These are phyloP conservation scores for Trichoderma orchidacearum DNA, from an alignment of 495 filamentous ascomycete species.

Conservation along the genomic window DNA sequence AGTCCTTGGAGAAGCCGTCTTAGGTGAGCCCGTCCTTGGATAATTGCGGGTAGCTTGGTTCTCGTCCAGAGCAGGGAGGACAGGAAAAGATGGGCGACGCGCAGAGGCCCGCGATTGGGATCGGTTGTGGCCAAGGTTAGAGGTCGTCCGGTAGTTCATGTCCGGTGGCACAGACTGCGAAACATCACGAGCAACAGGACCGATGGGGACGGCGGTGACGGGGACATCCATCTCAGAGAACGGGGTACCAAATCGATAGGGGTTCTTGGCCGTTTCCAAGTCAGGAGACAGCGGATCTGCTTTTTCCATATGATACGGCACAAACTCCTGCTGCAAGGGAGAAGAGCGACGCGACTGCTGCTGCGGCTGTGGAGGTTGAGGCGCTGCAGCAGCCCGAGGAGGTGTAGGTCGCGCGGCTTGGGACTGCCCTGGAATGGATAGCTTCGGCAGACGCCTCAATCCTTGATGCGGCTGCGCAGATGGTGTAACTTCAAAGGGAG, in stretches of 20 bases:
- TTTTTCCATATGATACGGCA: conserved; percentile 39
- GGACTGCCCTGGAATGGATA: conserved; percentile 33
- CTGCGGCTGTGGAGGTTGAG: conserved; percentile 13
- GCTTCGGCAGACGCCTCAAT: conserved; percentile 42
- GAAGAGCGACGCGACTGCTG: conserved; percentile 16
- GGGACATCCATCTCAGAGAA: conserved; percentile 88
- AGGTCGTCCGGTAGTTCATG: conserved; percentile 55
- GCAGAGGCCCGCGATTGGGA: conserved; percentile 41
- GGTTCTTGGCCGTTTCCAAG: conserved; percentile 31
- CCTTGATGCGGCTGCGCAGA: conserved; percentile 25
- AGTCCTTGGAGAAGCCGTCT: conserved; percentile 13
- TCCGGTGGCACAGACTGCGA: conserved; percentile 89
- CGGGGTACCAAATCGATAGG: conserved; percentile 66
- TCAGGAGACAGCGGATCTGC: conserved; percentile 31
- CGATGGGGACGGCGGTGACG: conserved; percentile 55
- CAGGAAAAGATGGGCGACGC: conserved; percentile 41
- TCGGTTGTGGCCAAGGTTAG: conserved; percentile 16
- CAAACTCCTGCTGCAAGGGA: conserved; percentile 19
- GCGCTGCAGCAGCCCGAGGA: conserved; percentile 10
- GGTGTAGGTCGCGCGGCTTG: conserved; percentile 7
- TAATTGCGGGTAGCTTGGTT: conserved; percentile 19
- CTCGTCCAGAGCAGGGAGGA: conserved; percentile 44
- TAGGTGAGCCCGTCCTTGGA: conserved; percentile 7
- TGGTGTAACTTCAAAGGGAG: conserved; percentile 38
- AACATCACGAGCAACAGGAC: conserved; percentile 52